A percentile compares a stretch with the other conserved stretches of the same genome.
phyloP scores from a whole-genome alignment of 371 early-diverging fungal genomes.

The Entomophthora muscae region DNA sequence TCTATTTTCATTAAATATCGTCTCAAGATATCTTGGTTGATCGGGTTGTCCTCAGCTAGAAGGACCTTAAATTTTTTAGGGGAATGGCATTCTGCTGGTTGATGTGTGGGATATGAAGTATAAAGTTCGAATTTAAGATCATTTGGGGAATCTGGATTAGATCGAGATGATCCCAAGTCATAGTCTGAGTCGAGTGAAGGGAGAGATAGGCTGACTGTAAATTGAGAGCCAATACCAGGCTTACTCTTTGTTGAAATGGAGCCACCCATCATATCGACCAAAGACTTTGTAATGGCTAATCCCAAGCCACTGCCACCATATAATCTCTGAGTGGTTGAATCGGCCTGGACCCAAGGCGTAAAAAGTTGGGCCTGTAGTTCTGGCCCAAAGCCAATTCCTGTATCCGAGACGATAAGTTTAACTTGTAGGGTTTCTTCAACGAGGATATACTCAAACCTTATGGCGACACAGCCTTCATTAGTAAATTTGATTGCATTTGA shows the following conservation, averaged over 20 bases:
- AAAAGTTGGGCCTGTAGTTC: conserved; percentile 15
- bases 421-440: not conserved
- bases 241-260: conserved; percentile 13
- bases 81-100: not conserved
- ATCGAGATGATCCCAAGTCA: too few species aligned
- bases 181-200: not conserved
- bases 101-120: not conserved
- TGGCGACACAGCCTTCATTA: conserved; percentile 33
- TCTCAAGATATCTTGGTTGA: not conserved
- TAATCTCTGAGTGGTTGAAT: conserved; percentile 26
- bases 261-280: conserved; percentile 36
- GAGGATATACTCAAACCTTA: not conserved
- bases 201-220: conserved; percentile 12
- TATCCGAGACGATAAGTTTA: conserved; percentile 33
- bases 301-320: conserved; percentile 31
- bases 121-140: not conserved
- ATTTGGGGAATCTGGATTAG: not conserved
- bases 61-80: not conserved
- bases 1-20: not conserved
- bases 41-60: too few species aligned
- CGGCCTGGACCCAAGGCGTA: conserved; percentile 38
- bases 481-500: conserved; percentile 82
- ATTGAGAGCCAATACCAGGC: conserved; percentile 15
- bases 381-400: conserved; percentile 62
- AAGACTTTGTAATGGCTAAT: conserved; percentile 24